Conservation (phyloP, 768 basidiomycete species). For the Russula sp. region DNA sequence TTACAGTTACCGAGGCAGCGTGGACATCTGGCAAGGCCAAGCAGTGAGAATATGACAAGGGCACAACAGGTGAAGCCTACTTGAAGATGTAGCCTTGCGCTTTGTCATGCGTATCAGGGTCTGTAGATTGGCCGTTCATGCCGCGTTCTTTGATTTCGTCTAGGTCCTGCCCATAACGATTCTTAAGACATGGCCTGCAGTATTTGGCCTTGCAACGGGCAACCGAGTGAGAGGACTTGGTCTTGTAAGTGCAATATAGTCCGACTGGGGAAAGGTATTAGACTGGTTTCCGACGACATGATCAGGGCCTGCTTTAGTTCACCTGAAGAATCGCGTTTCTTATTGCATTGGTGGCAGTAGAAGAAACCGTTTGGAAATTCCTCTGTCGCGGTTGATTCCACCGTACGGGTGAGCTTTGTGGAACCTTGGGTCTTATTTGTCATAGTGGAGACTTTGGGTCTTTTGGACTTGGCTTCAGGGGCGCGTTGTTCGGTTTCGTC, state of each 20-base stretch:
- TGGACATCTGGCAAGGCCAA: conserved; percentile 52
- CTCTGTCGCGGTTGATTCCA: conserved; percentile 28
- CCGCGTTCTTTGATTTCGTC: conserved; percentile 39
- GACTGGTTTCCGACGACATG: not conserved
- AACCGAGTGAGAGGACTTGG: conserved; percentile 33
- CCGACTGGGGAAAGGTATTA: conserved; percentile 33
- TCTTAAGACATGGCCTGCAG: conserved; percentile 64
- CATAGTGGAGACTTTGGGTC: conserved; percentile 38
- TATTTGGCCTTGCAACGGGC: conserved; percentile 56
- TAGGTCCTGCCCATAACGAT: conserved; percentile 58
- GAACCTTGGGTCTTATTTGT: conserved; percentile 33
- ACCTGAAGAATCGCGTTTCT: conserved; percentile 56
- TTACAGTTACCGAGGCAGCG: conserved; percentile 65
- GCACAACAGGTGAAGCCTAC: conserved; percentile 37
- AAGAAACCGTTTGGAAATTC: conserved; percentile 43
- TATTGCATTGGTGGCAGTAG: conserved; percentile 72
- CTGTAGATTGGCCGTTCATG: conserved; percentile 20
- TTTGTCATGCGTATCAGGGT: conserved; percentile 35
- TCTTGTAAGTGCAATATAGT: conserved; percentile 41
- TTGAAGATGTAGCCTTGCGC: conserved; percentile 49
- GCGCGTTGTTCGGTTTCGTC: conserved; percentile 3
- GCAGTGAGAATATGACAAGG: conserved; percentile 24
- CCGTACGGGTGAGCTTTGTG: not conserved
- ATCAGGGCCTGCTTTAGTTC: conserved; percentile 25
- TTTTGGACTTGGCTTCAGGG: conserved; percentile 42